Evolutionary conservation across 352 stramenopile species (phyloP).

Genomic region (Paralagenidium karlingii): DNA sequence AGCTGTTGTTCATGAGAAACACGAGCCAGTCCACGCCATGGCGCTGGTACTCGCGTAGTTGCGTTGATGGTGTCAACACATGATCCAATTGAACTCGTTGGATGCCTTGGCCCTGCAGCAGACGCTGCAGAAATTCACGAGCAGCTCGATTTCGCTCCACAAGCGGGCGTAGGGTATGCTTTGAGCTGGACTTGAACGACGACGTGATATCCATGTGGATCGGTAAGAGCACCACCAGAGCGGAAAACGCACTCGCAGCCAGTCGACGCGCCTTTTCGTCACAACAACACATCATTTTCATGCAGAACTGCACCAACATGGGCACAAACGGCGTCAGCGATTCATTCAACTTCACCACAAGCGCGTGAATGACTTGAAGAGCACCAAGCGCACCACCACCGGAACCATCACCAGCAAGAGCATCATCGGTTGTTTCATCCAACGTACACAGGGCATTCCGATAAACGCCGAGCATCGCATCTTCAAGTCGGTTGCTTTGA

Average conservation of each 20-base stretch:
- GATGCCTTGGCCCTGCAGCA: conserved; percentile 46
- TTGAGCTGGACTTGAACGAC: not conserved
- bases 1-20: conserved; percentile 54
- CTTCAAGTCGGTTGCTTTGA: conserved; percentile 8
- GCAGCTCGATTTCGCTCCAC: conserved; percentile 39
- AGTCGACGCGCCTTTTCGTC: conserved; percentile 20
- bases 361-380: conserved; percentile 40
- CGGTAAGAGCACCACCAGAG: conserved; percentile 53
- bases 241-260: conserved; percentile 49
- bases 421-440: conserved; percentile 1
- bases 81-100: conserved; percentile 14
- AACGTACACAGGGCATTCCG: conserved; percentile 20
- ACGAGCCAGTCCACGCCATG: conserved; percentile 66
- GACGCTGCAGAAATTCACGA: conserved; percentile 47
- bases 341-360: conserved; percentile 18
- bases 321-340: conserved; percentile 42
- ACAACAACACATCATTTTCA: conserved; percentile 48
- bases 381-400: conserved; percentile 10
- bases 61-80: conserved; percentile 15
- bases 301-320: conserved; percentile 52
- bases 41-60: conserved; percentile 59
- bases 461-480: conserved; percentile 39
- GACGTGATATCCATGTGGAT: conserved; percentile 45
- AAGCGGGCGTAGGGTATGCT: conserved; percentile 6
- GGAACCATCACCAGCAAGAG: too few relatives aligned